Conservation (phyloP, 106 monocot species). For the Phalaenopsis aphrodite region DNA sequence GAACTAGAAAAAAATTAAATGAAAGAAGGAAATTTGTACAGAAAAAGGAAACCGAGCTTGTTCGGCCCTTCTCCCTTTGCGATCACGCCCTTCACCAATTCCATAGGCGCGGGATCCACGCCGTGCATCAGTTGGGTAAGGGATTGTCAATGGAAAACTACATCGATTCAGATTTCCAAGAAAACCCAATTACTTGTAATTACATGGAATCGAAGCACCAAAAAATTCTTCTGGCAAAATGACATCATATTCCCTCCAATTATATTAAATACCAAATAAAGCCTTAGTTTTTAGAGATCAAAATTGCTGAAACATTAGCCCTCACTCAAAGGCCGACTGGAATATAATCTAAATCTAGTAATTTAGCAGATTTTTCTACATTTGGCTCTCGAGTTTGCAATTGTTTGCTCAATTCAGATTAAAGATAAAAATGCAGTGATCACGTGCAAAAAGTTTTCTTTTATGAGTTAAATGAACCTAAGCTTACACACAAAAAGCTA, state of each 20-base stretch:
- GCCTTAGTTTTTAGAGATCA: neutral
- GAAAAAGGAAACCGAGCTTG: too few relatives aligned
- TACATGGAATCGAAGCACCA: neutral
- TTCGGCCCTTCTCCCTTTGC: too few relatives aligned
- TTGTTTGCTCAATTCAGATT: neutral
- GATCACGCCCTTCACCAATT: too few relatives aligned
- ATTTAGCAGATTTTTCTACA: neutral
- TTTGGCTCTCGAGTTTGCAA: neutral
- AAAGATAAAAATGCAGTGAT: neutral
- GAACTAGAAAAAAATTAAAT: too few relatives aligned
- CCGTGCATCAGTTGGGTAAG: neutral
- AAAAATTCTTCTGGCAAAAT: neutral
- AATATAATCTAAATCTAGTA: too few relatives aligned
- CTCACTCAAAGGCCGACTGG: too few relatives aligned
- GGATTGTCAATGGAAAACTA: neutral
- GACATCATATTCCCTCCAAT: neutral
- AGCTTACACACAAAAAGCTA: too few relatives aligned
- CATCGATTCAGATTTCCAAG: neutral
- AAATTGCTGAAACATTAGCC: neutral
- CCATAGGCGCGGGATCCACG: too few relatives aligned
- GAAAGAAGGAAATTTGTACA: too few relatives aligned
- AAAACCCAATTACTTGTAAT: neutral
- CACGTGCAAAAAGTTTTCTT: too few relatives aligned
- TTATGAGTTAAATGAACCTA: too few relatives aligned
- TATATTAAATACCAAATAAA: neutral